These are phyloP conservation scores for Curvularia sp. DNA, from an alignment of 2,329 filamentous ascomycete species.

Conservation along the genomic window DNA sequence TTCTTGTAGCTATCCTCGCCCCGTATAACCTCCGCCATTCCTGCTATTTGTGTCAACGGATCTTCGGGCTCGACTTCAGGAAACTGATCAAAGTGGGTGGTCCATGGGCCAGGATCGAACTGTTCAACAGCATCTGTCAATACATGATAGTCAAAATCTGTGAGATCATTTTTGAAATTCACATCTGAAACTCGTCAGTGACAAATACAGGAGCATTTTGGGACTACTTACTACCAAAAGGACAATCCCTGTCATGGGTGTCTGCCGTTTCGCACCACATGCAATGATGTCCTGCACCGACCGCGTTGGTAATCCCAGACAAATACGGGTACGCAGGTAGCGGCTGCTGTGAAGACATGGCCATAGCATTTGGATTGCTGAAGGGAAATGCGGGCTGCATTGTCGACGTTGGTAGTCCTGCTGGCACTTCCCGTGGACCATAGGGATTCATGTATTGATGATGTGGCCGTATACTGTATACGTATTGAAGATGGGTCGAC, in stretches of 20 bases:
- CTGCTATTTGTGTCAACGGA: constrained; percentile 5
- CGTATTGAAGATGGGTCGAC: background rate
- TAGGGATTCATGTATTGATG: background rate
- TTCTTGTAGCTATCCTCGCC: constrained; percentile 27
- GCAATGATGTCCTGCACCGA: constrained; percentile 14
- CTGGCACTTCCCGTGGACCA: background rate
- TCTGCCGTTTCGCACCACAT: constrained; percentile 34
- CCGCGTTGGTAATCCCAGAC: no score
- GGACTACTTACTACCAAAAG: constrained; percentile 31
- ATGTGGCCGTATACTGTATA: background rate
- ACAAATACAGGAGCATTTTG: no score
- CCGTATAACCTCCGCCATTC: constrained; percentile 28
- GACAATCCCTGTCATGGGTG: constrained; percentile 24
- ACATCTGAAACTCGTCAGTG: constrained; percentile 18
- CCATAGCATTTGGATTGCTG: background rate
- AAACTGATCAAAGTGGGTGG: constrained; percentile 21
- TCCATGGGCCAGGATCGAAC: constrained; percentile 40
- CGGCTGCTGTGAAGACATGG: background rate
- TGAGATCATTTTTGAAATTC: constrained; percentile 16
- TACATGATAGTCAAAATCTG: constrained; percentile 17
- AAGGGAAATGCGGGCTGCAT: background rate
- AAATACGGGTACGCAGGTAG: no score
- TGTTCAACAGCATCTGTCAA: constrained; percentile 22
- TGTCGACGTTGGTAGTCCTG: background rate
- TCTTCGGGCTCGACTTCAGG: constrained; percentile 17